Evolutionary conservation across 352 stramenopile species (phyloP).

Genomic region (Phytophthora crassamura): DNA sequence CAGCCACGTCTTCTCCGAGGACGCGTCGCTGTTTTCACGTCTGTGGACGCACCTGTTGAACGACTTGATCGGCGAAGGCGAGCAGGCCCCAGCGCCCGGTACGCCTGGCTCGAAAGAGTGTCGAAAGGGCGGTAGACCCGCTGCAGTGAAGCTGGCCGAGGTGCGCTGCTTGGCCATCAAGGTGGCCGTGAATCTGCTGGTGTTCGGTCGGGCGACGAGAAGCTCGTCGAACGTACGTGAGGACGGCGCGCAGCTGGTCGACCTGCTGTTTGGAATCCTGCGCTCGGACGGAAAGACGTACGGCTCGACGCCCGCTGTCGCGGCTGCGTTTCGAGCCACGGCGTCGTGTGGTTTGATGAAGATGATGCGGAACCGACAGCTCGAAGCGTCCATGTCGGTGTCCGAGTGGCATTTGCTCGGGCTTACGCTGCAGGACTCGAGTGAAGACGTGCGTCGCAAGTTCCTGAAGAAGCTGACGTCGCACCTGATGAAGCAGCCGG

Average conservation of each 20-base stretch:
- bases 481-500: slow-evolving; percentile 69
- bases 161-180: slow-evolving; percentile 68
- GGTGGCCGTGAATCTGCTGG: slow-evolving; percentile 63
- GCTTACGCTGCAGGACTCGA: slow-evolving; percentile 78
- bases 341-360: slow-evolving; percentile 71
- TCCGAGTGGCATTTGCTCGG: slow-evolving; percentile 83
- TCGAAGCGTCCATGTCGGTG: slow-evolving; percentile 61
- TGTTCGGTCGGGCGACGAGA: slow-evolving; percentile 42
- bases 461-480: slow-evolving; percentile 83
- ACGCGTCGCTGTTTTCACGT: slow-evolving; percentile 33
- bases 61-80: slow-evolving; percentile 36
- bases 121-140: slow-evolving; percentile 23
- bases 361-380: slow-evolving; percentile 55
- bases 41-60: slow-evolving; percentile 61
- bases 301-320: slow-evolving; percentile 41
- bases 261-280: slow-evolving; percentile 68
- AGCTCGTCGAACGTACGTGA: slow-evolving; percentile 19
- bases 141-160: slow-evolving; percentile 42
- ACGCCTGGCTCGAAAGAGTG: slow-evolving; percentile 24
- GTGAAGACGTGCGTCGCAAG: slow-evolving; percentile 67
- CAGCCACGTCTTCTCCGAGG: slow-evolving; percentile 28
- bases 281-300: slow-evolving; percentile 63
- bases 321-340: slow-evolving; percentile 54
- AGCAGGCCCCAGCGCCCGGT: slow-evolving; percentile 10
- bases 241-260: slow-evolving; percentile 47